phyloP scores from a whole-genome alignment of 805 yeast species.

The Kluyveromyces lactis region DNA sequence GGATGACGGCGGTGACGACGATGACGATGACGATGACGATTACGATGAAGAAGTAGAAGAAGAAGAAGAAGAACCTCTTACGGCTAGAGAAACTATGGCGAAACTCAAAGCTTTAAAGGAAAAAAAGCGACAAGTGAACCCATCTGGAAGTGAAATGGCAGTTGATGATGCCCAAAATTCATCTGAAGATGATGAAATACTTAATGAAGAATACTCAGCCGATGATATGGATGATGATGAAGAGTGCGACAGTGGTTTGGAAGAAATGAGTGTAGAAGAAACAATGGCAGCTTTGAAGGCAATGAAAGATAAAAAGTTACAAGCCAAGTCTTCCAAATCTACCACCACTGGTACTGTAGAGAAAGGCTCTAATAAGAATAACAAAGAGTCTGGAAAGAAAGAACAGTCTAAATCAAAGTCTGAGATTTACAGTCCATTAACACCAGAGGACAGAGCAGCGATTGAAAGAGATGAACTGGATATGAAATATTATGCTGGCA shows the following conservation, averaged over 20 bases:
- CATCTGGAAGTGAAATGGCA: constrained; percentile 7
- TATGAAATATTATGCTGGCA: constrained; percentile 73
- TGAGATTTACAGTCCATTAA: constrained; percentile 9
- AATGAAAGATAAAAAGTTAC: constrained; percentile 15
- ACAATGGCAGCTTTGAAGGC: constrained; percentile 30
- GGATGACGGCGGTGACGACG: constrained; percentile 23
- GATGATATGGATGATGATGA: constrained; percentile 9
- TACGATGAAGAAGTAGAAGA: too few species aligned
- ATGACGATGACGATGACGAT: constrained; percentile 9
- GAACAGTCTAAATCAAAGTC: constrained; percentile 4
- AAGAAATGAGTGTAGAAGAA: constrained; percentile 27
- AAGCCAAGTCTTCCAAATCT: constrained; percentile 4
- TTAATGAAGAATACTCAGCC: neutral
- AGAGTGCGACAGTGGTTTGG: constrained; percentile 22
- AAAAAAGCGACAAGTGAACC: constrained; percentile 13
- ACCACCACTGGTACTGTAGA: neutral
- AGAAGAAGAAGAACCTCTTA: constrained; percentile 21
- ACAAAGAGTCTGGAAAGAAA: constrained; percentile 7
- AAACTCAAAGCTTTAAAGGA: constrained; percentile 36
- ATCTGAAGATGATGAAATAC: constrained; percentile 1
- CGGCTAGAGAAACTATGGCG: constrained; percentile 38
- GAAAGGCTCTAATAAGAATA: neutral
- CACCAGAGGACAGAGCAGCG: constrained; percentile 41
- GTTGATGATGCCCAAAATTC: constrained; percentile 5
- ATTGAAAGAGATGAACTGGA: constrained; percentile 64